These are phyloP conservation scores for Biscutella laevigata DNA, from an alignment of 441 rosid genomes.

Conservation along the genomic window DNA sequence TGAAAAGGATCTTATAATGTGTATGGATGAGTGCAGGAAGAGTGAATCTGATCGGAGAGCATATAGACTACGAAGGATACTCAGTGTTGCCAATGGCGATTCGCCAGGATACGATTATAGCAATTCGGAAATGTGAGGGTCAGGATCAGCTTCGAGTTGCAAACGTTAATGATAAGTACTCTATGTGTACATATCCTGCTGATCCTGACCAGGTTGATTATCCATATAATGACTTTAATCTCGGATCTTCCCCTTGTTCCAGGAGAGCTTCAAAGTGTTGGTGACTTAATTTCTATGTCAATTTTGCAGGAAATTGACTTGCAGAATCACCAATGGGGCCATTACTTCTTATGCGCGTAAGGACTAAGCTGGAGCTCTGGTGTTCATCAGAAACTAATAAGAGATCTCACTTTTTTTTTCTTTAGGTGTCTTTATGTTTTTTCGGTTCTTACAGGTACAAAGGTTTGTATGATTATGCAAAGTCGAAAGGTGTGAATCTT, in stretches of 20 bases:
- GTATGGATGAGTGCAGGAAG: too few relatives aligned
- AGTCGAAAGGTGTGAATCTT: conserved; percentile 60
- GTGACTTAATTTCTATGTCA: too few relatives aligned
- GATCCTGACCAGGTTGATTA: conserved; percentile 69
- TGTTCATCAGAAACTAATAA: not conserved
- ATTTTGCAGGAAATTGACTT: conserved; percentile 67
- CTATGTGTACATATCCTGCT: conserved; percentile 64
- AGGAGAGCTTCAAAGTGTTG: too few relatives aligned
- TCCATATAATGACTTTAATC: too few relatives aligned
- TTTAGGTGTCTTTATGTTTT: not conserved
- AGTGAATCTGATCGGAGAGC: conserved; percentile 95
- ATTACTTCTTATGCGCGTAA: conserved; percentile 90
- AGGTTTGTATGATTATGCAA: conserved; percentile 68
- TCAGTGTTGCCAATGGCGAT: conserved; percentile 98
- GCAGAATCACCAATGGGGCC: conserved; percentile 92
- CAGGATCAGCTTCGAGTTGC: conserved; percentile 54
- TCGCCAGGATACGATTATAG: conserved; percentile 81
- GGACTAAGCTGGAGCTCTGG: too few relatives aligned
- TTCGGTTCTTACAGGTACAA: conserved; percentile 51
- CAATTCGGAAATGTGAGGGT: conserved; percentile 50
- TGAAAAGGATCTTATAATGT: too few relatives aligned
- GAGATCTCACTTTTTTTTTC: not conserved
- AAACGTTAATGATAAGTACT: conserved; percentile 66
- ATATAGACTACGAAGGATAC: conserved; percentile 94
- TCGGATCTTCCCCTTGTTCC: too few relatives aligned